A percentile compares a stretch with the other conserved stretches of the same genome.
Conservation (phyloP, 1,139 yeast species). For the Meyerozyma smithsonii region DNA sequence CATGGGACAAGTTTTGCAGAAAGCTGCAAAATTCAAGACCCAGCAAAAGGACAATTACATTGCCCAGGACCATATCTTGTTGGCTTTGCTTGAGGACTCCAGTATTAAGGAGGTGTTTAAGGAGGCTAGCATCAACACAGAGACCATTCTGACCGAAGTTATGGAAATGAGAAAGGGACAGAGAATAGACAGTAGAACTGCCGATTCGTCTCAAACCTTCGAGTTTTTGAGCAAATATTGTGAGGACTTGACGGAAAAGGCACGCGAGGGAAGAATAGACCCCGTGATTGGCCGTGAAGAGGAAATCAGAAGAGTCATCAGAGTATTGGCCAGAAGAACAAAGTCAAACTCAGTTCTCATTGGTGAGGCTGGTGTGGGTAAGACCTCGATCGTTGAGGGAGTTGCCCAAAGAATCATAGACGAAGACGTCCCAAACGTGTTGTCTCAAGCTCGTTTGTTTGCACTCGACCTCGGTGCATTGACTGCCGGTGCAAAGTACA, state of each 20-base stretch:
- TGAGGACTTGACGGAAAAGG: conserved; percentile 86
- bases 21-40: conserved; percentile 69
- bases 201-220: conserved; percentile 80
- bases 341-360: conserved; percentile 94
- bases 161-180: conserved; percentile 83
- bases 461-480: conserved; percentile 92
- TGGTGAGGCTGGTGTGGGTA: conserved; percentile 99
- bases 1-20: conserved; percentile 63
- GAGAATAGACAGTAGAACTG: conserved; percentile 88
- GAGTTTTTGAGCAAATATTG: conserved; percentile 90
- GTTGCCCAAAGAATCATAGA: conserved; percentile 96
- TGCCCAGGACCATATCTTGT: conserved; percentile 89
- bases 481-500: conserved; percentile 97
- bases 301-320: conserved; percentile 89
- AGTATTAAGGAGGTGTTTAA: conserved; percentile 70
- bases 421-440: conserved; percentile 87
- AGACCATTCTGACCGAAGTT: conserved; percentile 76
- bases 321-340: conserved; percentile 92
- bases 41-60: conserved; percentile 88
- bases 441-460: conserved; percentile 74
- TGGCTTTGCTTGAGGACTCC: conserved; percentile 79
- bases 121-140: conserved; percentile 64
- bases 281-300: conserved; percentile 99
- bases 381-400: conserved; percentile 96
- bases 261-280: conserved; percentile 90